Base-by-base conservation (phyloP, 169 alveolate genomes). In the Babesia sp. region DNA sequence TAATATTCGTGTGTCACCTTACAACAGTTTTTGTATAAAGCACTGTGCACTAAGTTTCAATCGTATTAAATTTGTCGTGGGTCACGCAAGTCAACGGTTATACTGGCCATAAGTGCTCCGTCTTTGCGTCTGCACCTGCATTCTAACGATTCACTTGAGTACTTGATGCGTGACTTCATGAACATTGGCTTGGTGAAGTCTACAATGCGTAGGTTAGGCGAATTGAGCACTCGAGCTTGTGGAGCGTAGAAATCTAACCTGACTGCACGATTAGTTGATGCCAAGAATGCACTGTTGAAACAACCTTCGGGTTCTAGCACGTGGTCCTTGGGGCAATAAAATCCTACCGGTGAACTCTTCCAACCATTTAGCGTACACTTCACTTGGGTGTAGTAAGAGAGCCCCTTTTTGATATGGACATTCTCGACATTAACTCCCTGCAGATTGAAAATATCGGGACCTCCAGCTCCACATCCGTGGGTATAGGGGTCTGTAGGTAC, bases 121-220 rank as follows among this genome's bases (percentile, higher is more conserved):
- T 68, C 71, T 26, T 29, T 75, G 34, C 63, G 57, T 46, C 41
- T 50, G 28, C 87, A 79, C 50, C 42, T 58, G 60, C 87, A 79
- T 46, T 64, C 63, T 22, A 64, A 24, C 28, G 29, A 36, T 33
- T 45, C 74, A 8, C 26, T 7, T 3, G 61, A 64, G 37, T 64
- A 64, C 22, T 34, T 64, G 12, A 2, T 50, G 11, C 18, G 5
- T 1, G 11, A 3, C 20, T 33, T 22, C 51, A 26, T 0, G 29
- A 36, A 0, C 11, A 28, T 20, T 31, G 74, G 74, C 20, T 6
- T 37, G 29, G 63, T 22, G 41, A 64, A 64, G 59, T 79, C 87
- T 5, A 79, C 34, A 12, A 69, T 36, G 20, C 28, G 34, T 11
- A 79, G 34, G 44, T 79, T 39, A 9, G 41, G 36, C 22, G 80